Percentiles rank a stretch among this genome's conserved stretches.
Evolutionary conservation across 768 basidiomycete genomes (phyloP).

Genomic region (Mycena albidolilacea): DNA sequence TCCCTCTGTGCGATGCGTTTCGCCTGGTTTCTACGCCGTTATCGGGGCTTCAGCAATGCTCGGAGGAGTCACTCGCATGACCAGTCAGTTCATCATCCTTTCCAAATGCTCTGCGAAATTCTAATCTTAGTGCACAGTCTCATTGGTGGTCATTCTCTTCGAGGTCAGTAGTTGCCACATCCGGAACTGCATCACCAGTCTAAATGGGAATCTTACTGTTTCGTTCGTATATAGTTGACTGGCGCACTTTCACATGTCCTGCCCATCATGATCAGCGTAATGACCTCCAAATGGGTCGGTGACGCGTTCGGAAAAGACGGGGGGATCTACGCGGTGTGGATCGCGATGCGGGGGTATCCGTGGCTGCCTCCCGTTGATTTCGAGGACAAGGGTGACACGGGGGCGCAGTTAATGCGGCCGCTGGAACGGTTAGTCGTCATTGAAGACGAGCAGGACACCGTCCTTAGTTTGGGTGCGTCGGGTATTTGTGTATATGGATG

Average conservation of each 20-base stretch:
- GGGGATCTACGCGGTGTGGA: constrained; percentile 78
- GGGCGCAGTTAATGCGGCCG: constrained; percentile 73
- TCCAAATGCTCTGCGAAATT: not conserved
- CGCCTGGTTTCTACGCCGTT: constrained; percentile 84
- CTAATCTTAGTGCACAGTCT: constrained; percentile 60
- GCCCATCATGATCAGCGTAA: constrained; percentile 86
- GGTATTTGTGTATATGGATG: not conserved
- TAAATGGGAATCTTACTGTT: not conserved
- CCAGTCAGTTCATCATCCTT: constrained; percentile 59
- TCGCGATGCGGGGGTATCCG: constrained; percentile 77
- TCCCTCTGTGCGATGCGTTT: constrained; percentile 76
- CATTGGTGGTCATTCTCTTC: constrained; percentile 83
- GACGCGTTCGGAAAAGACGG: constrained; percentile 80
- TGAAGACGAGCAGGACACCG: constrained; percentile 62
- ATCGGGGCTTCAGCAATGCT: constrained; percentile 85
- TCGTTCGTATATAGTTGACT: constrained; percentile 64
- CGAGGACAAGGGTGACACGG: constrained; percentile 75
- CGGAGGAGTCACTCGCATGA: constrained; percentile 84
- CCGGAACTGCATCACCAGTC: constrained; percentile 6
- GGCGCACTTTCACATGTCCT: constrained; percentile 86
- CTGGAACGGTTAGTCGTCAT: constrained; percentile 66
- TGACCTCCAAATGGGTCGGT: constrained; percentile 84
- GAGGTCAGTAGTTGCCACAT: constrained; percentile 58
- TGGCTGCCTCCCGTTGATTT: constrained; percentile 79
- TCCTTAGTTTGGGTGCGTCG: constrained; percentile 63